Percentiles rank a stretch among this genome's conserved stretches.
Conservation (phyloP, 1,284 basidiomycete genomes). For the Cutaneotrichosporon sp. region DNA sequence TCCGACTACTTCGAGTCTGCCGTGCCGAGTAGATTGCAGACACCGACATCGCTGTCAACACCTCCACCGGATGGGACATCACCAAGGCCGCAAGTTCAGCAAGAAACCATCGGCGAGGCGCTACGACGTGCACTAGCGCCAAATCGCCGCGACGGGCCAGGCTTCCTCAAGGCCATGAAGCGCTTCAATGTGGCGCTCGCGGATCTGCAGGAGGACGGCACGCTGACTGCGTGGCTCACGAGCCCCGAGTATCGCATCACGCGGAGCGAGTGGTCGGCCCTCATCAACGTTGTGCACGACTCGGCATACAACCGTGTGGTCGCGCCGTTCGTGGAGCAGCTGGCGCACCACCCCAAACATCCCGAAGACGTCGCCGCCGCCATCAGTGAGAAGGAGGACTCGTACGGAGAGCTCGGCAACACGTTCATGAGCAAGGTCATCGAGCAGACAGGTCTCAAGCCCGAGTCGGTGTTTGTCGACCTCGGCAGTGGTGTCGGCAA, state of each 20-base stretch:
- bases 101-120: constrained; percentile 56
- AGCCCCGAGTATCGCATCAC: constrained; percentile 29
- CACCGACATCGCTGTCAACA: constrained; percentile 27
- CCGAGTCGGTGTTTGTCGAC: constrained; percentile 55
- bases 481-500: constrained; percentile 62
- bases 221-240: constrained; percentile 37
- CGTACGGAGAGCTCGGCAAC: constrained; percentile 52
- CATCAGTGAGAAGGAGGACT: constrained; percentile 48
- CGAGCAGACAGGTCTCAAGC: constrained; percentile 44
- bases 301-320: constrained; percentile 60
- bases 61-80: constrained; percentile 29
- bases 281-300: constrained; percentile 55
- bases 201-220: constrained; percentile 49
- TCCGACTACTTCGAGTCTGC: constrained; percentile 20
- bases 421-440: constrained; percentile 51
- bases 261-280: constrained; percentile 53
- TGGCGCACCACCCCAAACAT: constrained; percentile 54
- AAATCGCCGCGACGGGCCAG: constrained; percentile 57
- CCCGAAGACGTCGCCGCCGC: constrained; percentile 45
- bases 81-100: constrained; percentile 18
- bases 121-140: constrained; percentile 56
- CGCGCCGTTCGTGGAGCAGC: constrained; percentile 55
- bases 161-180: constrained; percentile 55
- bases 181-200: constrained; percentile 57
- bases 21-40: constrained; percentile 21